A percentile compares a stretch with the other conserved stretches of the same genome.
phyloP scores from a whole-genome alignment of 305 asterid species.

The Fraxinus velutina region DNA sequence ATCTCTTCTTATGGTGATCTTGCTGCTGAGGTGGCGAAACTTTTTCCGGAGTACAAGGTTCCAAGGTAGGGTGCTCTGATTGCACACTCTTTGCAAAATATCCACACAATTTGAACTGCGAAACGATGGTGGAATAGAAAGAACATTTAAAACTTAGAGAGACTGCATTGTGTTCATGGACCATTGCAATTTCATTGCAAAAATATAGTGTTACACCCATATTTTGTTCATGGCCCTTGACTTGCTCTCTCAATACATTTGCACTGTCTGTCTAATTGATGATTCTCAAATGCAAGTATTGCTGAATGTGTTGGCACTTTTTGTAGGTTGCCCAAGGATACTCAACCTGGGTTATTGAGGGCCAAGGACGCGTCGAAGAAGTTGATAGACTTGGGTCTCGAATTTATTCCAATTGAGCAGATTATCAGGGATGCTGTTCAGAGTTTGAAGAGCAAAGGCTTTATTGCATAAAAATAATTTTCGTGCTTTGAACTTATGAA shows the following conservation, averaged over 20 bases:
- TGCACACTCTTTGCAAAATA: background rate
- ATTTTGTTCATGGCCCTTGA: background rate
- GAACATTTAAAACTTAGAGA: background rate
- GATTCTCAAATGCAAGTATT: background rate
- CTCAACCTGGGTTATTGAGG: constrained; percentile 73
- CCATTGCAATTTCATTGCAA: background rate
- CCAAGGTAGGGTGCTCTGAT: constrained; percentile 53
- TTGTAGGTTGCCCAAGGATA: constrained; percentile 68
- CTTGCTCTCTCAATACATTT: background rate
- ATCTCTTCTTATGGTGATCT: constrained; percentile 75
- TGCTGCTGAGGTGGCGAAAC: constrained; percentile 85
- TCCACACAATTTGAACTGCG: background rate
- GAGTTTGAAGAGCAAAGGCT: constrained; percentile 65
- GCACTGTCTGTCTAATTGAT: background rate
- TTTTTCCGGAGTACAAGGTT: constrained; percentile 65
- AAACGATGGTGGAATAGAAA: background rate
- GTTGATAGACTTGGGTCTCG: constrained; percentile 64
- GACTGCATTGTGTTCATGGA: background rate
- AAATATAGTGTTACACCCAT: too few species aligned
- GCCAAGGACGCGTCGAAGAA: constrained; percentile 61
- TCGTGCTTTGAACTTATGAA: background rate
- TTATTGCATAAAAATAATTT: constrained; percentile 36
- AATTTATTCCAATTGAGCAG: constrained; percentile 71
- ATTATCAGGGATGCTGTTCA: constrained; percentile 73
- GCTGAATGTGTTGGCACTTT: background rate